A percentile compares a stretch with the other conserved stretches of the same genome.
These are phyloP conservation scores for Trametes sanguinea DNA, from an alignment of 768 basidiomycete genomes.

Conservation along the genomic window DNA sequence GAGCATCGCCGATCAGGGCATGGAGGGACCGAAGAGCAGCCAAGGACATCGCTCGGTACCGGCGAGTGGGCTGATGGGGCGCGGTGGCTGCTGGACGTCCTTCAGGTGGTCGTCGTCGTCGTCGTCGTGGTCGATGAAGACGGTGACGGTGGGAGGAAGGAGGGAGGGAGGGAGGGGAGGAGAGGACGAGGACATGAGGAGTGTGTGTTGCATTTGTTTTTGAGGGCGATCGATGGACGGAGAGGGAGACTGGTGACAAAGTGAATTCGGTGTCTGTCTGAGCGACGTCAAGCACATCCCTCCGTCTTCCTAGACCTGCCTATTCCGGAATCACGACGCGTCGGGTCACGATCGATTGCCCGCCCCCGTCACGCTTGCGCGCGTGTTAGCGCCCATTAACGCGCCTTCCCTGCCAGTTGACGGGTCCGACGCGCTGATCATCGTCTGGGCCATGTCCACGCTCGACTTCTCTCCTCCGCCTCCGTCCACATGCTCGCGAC, in stretches of 20 bases:
- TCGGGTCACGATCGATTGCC: conserved; percentile 17
- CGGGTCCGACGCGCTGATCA: conserved; percentile 10
- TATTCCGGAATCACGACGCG: conserved; percentile 3
- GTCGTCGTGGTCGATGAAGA: not conserved
- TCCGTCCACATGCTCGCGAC: not conserved
- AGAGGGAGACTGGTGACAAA: not conserved
- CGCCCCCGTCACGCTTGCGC: conserved; percentile 11
- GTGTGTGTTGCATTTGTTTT: conserved; percentile 5
- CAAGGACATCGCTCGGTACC: conserved; percentile 48
- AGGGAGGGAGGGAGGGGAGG: not conserved
- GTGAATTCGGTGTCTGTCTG: not conserved
- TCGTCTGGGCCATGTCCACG: not conserved
- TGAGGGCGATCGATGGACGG: conserved; percentile 1
- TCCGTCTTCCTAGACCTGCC: conserved; percentile 7
- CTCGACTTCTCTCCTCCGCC: not conserved
- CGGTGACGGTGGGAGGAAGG: too few relatives aligned
- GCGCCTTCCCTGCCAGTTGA: conserved; percentile 1
- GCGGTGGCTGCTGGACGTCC: not conserved
- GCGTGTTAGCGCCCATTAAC: not conserved
- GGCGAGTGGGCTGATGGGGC: not conserved
- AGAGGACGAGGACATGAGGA: not conserved
- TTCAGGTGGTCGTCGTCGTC: not conserved
- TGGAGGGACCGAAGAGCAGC: conserved; percentile 64
- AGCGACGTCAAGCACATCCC: not conserved
- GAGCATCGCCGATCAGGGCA: conserved; percentile 63